Conservation (phyloP, 768 basidiomycete species). For the Chalciporus sphaerocephalus region DNA sequence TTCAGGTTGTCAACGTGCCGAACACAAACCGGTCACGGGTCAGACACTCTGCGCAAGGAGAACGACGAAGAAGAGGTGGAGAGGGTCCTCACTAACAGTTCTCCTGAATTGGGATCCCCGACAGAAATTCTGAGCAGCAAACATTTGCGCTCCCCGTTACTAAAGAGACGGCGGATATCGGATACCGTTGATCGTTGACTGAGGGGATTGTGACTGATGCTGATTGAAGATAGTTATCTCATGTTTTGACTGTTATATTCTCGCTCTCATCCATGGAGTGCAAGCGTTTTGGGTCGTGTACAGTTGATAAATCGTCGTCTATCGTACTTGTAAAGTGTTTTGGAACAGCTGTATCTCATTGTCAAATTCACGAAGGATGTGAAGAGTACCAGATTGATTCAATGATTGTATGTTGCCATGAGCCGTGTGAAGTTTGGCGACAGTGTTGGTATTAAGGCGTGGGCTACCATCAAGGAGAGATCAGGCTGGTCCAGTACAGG, state of each 20-base stretch:
- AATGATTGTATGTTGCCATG: background rate
- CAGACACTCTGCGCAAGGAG: constrained; percentile 14
- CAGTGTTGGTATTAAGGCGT: constrained; percentile 15
- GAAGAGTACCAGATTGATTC: constrained; percentile 4
- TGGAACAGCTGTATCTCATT: constrained; percentile 25
- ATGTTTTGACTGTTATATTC: constrained; percentile 2
- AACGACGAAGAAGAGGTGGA: constrained; percentile 35
- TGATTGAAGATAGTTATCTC: constrained; percentile 21
- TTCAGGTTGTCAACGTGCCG: constrained; percentile 45
- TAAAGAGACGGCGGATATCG: constrained; percentile 49
- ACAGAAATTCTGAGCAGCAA: constrained; percentile 18
- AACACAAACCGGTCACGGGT: constrained; percentile 16
- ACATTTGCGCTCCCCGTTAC: constrained; percentile 35
- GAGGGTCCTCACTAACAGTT: constrained; percentile 22
- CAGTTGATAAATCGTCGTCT: constrained; percentile 17
- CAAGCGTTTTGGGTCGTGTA: constrained; percentile 1
- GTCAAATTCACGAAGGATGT: background rate
- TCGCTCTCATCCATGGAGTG: constrained; percentile 2
- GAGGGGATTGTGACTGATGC: constrained; percentile 4
- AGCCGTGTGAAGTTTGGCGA: constrained; percentile 22
- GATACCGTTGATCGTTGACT: constrained; percentile 32
- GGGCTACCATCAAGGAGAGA: constrained; percentile 26
- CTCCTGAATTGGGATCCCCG: constrained; percentile 17
- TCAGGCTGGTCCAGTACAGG: constrained; percentile 27
- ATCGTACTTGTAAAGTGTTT: constrained; percentile 34